Base-by-base conservation (phyloP, 306 rosid genomes). In the Medicago lupulina region DNA sequence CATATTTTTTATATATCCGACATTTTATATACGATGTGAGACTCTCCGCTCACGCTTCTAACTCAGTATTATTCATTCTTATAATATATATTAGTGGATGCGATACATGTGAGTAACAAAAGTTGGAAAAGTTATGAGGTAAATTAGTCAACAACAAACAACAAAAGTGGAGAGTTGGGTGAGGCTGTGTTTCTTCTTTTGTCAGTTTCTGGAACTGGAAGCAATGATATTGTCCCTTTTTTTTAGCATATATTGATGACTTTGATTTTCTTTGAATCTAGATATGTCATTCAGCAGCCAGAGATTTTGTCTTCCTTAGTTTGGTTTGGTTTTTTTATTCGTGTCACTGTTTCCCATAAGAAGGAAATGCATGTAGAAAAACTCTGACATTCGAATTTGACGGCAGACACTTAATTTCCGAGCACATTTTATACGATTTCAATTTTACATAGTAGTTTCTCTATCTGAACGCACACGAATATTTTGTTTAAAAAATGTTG, bases 131-230 rank as follows among this genome's bases (percentile, higher is more conserved):
- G 57, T 34, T n/a, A 19, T 36, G 66, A 8, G 38, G 34, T 70
- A 47, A 71, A 36, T 50, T 51, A 43, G 74, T 76, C 61, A 54
- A 54, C 74, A 80, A 80, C 72, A 76, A 76, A 54, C 78, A 51
- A 70, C 78, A 76, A 64, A 76, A 76, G 81, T 46, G 66, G 13
- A 50, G 16, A 51, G 21, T 70, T 38, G 3, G 49, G 4, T 38
- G 61, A 31, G 70, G 8, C 3, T 53, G 21, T 53, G 74, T 63
- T 57, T 81, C 78, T 70, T 67, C 78, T 70, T 67, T 74, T 63
- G 70, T 76, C 62, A 41, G 67, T 54, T 63, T 55, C 39, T 57
- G 41, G 18, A 60, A 60, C 18, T 13, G 9, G 16, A 44, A 38
- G 64, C 21, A 2, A 61, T 61, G 5, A 28, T 28, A 39, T 69